Conservation (phyloP, 495 filamentous ascomycete genomes). For the Xylaria scruposa region DNA sequence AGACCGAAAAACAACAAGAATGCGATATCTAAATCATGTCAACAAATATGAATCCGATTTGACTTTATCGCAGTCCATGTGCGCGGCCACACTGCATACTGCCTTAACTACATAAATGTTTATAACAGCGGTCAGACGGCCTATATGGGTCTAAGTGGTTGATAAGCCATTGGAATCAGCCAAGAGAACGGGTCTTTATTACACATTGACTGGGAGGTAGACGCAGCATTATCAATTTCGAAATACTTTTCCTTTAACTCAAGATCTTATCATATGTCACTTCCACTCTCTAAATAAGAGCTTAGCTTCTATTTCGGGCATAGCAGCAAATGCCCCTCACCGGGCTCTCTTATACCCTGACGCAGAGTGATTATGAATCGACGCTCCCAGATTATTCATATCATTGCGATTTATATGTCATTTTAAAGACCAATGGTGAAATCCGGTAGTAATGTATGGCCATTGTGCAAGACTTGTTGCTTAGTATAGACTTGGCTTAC, state of each 20-base stretch:
- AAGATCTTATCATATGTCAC: background rate
- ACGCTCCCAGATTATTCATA: background rate
- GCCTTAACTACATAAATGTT: no score
- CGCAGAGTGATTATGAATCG: background rate
- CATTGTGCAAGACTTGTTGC: background rate
- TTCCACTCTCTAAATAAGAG: background rate
- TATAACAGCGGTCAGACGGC: no score
- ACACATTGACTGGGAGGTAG: background rate
- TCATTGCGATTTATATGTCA: background rate
- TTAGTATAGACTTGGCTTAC: background rate
- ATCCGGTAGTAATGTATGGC: background rate
- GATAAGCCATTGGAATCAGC: no score
- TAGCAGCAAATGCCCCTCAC: background rate
- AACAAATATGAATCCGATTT: background rate
- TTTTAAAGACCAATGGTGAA: background rate
- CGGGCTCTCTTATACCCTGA: background rate
- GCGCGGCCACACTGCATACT: no score
- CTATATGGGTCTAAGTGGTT: no score
- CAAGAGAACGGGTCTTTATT: background rate
- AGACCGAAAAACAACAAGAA: background rate
- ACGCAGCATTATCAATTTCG: background rate
- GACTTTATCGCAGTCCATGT: no score
- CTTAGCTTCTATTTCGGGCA: background rate
- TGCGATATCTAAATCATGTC: background rate
- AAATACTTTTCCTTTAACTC: background rate